Percentiles rank a stretch among this genome's conserved stretches.
Conservation (phyloP, 768 basidiomycete species). For the Artomyces pyxidatus region DNA sequence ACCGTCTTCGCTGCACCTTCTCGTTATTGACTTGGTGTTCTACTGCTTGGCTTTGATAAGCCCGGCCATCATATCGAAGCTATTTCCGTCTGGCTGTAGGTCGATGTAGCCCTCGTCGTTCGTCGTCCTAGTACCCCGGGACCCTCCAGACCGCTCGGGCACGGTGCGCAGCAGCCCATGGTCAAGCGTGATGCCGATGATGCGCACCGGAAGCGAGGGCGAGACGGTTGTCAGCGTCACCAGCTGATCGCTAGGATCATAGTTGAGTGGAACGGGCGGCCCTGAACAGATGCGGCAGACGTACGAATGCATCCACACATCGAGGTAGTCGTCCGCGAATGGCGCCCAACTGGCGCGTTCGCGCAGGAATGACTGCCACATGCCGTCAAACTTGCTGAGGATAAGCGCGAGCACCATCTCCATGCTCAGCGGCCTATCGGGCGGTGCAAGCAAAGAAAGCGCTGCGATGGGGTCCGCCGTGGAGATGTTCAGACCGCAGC, state of each 20-base stretch:
- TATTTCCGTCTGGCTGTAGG: conserved; percentile 94
- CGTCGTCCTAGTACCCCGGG: conserved; percentile 11
- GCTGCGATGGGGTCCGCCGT: conserved; percentile 81
- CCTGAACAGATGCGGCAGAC: conserved; percentile 26
- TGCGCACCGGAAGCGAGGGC: conserved; percentile 64
- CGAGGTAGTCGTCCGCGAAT: conserved; percentile 73
- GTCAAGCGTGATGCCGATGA: conserved; percentile 80
- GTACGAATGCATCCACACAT: conserved; percentile 88
- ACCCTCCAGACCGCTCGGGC: conserved; percentile 38
- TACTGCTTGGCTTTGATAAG: conserved; percentile 53
- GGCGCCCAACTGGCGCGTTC: conserved; percentile 66
- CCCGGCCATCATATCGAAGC: conserved; percentile 90
- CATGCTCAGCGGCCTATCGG: conserved; percentile 40
- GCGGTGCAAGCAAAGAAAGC: conserved; percentile 56
- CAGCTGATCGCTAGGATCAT: conserved; percentile 54
- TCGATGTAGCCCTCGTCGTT: conserved; percentile 58
- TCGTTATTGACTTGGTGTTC: too few species aligned
- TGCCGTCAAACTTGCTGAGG: conserved; percentile 63
- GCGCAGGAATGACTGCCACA: conserved; percentile 69
- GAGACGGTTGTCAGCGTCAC: conserved; percentile 74
- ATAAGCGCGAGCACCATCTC: conserved; percentile 73
- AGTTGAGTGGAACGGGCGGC: not conserved
- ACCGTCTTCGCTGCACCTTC: too few species aligned
- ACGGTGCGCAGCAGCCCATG: conserved; percentile 82
- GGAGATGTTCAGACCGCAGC: conserved; percentile 83